Evolutionary conservation across 2,329 filamentous ascomycete genomes (phyloP), one percentile per base, ranked within the genome.

Genomic region (Fusarium drepaniforme): DNA sequence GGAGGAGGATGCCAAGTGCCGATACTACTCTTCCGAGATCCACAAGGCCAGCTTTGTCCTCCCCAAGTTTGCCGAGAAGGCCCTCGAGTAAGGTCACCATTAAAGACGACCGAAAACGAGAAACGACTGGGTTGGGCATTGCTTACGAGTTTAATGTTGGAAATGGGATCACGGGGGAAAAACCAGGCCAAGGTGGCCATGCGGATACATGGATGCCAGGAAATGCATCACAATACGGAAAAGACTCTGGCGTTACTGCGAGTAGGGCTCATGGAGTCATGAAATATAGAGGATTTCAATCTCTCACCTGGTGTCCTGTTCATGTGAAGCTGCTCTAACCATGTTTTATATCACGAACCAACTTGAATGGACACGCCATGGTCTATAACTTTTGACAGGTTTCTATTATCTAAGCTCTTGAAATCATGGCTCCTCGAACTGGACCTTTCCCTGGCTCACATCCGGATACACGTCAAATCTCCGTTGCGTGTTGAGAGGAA

Each of bases 11-110:
- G 93, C 94, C 85, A 88, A 96, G 80, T 98, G 95, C 93, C 91
- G 91, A 84, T 99, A 99, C 92, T 99, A 99, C 90, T 98, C 95
- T 88, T 90, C 94, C 83, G 94, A 97, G 83, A 96, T 99, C 82
- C 97, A 99, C 90, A 93, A 95, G 88, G 96, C 97, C 73, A 92
- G 93, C 84, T 99, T 98, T 85, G 86, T 98, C 74, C 89, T 99
- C 83, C 97, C 97, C 73, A 98, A 91, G 83, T 99, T 98, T 84
- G 96, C 96, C 69, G 92, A 94, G 84, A 93, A 96, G 90, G 90
- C 90, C 67, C 86, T 93, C 77, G 83, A 90, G 85, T 91, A 89
- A 81, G 63, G 64, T 49, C 28, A 40, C 33, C 37, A 15, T 25
- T 13, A 3, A 51, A n/a, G n/a, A 42, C 35, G 30, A 46, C 16